Percentiles rank a stretch among this genome's conserved stretches.
These are phyloP conservation scores for Rosa rugosa DNA, from an alignment of 306 rosid species.

Conservation along the genomic window DNA sequence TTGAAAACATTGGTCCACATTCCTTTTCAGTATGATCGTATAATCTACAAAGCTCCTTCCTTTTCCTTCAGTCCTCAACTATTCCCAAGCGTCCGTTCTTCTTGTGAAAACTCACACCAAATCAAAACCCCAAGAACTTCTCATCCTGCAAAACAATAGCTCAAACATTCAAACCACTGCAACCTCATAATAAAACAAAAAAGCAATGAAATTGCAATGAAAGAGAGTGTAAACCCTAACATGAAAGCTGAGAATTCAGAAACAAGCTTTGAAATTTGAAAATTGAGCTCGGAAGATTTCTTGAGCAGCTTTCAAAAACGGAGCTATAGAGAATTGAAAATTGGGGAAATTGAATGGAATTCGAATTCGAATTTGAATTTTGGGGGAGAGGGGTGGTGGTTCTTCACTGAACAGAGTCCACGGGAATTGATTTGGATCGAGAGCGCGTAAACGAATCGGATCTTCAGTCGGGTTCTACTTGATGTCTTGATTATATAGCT, in stretches of 20 bases:
- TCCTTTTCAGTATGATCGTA: slow-evolving; percentile 17
- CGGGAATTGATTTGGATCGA: slow-evolving; percentile 1
- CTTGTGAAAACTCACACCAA: background rate
- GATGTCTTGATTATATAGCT: background rate
- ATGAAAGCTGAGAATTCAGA: background rate
- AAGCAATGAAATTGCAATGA: background rate
- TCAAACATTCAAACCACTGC: background rate
- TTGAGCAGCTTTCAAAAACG: no score
- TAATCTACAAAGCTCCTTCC: background rate
- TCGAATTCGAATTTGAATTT: background rate
- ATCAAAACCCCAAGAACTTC: slow-evolving; percentile 3
- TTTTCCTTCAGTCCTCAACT: background rate
- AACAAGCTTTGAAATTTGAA: background rate
- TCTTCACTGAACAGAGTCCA: background rate
- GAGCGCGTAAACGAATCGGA: background rate
- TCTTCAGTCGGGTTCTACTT: background rate
- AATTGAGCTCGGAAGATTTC: no score
- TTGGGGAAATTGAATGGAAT: background rate
- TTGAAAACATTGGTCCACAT: slow-evolving; percentile 66
- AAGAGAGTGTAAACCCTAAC: slow-evolving; percentile 1
- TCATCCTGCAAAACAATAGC: slow-evolving; percentile 21
- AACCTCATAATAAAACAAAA: background rate
- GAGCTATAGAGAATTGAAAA: background rate
- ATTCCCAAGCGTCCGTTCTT: slow-evolving; percentile 8
- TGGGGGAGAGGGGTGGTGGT: background rate